Conservation (phyloP, 129 eudicot genomes). For the Deinandra increscens region DNA sequence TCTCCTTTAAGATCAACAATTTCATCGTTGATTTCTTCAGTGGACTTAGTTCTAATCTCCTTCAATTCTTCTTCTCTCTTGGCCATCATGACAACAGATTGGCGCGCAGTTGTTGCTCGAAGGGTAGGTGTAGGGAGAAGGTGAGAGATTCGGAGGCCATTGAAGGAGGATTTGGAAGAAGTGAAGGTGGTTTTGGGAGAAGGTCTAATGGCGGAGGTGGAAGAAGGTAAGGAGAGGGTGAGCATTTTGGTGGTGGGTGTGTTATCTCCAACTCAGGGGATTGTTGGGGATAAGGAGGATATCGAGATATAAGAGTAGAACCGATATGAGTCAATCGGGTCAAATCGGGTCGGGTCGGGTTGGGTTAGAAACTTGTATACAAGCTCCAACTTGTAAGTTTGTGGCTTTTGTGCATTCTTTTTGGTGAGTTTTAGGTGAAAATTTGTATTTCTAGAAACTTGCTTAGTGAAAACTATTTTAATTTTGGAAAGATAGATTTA, state of each 20-base stretch:
- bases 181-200: slow-evolving; percentile 32
- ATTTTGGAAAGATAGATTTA: too few species aligned
- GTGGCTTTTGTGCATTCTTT: too few species aligned
- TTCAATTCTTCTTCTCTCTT: slow-evolving; percentile 76
- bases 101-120: slow-evolving; percentile 28
- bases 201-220: slow-evolving; percentile 37
- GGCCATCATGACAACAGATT: slow-evolving; percentile 70
- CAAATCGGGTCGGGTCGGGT: background rate
- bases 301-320: background rate
- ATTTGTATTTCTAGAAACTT: too few species aligned
- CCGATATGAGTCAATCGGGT: background rate
- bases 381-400: too few species aligned
- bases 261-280: background rate
- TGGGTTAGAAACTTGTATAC: too few species aligned
- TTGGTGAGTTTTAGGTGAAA: too few species aligned
- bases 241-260: slow-evolving; percentile 29
- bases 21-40: slow-evolving; percentile 71
- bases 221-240: slow-evolving; percentile 32
- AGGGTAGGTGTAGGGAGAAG: slow-evolving; percentile 21
- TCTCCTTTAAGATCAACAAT: slow-evolving; percentile 88
- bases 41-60: slow-evolving; percentile 62
- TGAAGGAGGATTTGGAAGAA: slow-evolving; percentile 52
- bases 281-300: slow-evolving; percentile 34
- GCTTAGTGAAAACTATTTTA: too few species aligned
- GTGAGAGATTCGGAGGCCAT: slow-evolving; percentile 57